Evolutionary conservation across 805 yeast genomes (phyloP).

Genomic region (Ogataea paraovalis): DNA sequence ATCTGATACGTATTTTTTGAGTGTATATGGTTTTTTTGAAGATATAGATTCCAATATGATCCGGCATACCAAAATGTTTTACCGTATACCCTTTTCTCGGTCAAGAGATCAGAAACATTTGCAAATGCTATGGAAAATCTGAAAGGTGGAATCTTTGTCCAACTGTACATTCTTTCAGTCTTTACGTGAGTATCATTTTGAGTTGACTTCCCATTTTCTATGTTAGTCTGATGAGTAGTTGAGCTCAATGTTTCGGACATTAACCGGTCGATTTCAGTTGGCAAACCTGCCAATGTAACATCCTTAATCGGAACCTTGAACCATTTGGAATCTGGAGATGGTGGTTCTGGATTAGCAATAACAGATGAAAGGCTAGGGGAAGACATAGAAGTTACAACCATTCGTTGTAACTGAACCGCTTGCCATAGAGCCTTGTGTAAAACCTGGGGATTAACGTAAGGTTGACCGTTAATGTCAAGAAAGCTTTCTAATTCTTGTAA

Average conservation of each 20-base stretch:
- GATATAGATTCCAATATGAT: constrained; percentile 53
- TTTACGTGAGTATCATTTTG: constrained; percentile 16
- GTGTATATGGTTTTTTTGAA: constrained; percentile 42
- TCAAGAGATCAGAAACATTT: constrained; percentile 40
- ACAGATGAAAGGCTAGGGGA: constrained; percentile 28
- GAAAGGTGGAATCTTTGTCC: constrained; percentile 50
- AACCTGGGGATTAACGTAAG: constrained; percentile 36
- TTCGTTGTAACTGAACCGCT: constrained; percentile 39
- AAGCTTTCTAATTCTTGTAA: constrained; percentile 40
- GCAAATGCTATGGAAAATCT: constrained; percentile 51
- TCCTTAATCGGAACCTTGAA: constrained; percentile 42
- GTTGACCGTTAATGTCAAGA: constrained; percentile 33
- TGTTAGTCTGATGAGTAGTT: constrained; percentile 6
- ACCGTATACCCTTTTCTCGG: constrained; percentile 47
- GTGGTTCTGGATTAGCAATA: constrained; percentile 24
- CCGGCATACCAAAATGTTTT: constrained; percentile 59
- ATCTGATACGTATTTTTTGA: constrained; percentile 43
- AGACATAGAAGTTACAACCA: constrained; percentile 31
- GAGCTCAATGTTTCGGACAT: constrained; percentile 23
- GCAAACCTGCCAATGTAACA: constrained; percentile 44
- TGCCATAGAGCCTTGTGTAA: constrained; percentile 49
- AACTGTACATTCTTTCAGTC: constrained; percentile 24
- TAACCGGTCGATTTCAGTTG: constrained; percentile 31
- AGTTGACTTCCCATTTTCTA: constrained; percentile 25
- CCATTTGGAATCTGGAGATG: constrained; percentile 32